A percentile compares a stretch with the other conserved stretches of the same genome.
Evolutionary conservation across 208 protist genomes (phyloP).

Genomic region (Crithidia sp.): DNA sequence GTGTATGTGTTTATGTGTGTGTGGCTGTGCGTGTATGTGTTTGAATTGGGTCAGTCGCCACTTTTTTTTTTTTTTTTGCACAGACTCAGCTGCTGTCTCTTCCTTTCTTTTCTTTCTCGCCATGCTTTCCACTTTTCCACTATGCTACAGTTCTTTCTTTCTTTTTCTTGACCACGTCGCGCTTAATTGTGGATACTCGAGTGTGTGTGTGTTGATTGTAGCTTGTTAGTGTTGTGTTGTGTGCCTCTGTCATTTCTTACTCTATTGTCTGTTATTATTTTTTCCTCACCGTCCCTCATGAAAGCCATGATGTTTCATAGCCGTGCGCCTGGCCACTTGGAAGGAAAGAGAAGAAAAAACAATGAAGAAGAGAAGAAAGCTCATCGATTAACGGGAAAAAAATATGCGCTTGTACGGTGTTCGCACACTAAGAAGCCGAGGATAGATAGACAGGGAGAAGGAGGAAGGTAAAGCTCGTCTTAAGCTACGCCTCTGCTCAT

Average conservation of each 20-base stretch:
- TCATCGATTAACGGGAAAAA: no score
- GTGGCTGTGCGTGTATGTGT: conserved; percentile 10
- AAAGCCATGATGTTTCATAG: no score
- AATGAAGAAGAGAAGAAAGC: no score
- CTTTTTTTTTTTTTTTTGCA: neutral
- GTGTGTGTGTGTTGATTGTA: no score
- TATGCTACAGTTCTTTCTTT: neutral
- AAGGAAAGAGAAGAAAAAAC: no score
- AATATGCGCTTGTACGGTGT: no score
- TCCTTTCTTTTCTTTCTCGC: neutral
- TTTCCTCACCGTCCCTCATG: neutral
- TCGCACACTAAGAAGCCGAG: no score
- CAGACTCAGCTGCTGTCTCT: neutral
- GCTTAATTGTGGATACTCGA: no score
- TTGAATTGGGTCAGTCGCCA: neutral
- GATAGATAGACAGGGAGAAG: no score
- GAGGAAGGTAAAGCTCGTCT: neutral
- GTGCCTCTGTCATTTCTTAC: neutral
- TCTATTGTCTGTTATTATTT: neutral
- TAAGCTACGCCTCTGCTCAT: neutral
- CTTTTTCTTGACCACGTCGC: conserved; percentile 3
- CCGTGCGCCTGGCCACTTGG: no score
- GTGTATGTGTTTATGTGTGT: neutral
- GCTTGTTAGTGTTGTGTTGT: neutral
- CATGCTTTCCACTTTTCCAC: no score